Conservation (phyloP, 2,329 filamentous ascomycete species). For the Chaetomium olivaceum region DNA sequence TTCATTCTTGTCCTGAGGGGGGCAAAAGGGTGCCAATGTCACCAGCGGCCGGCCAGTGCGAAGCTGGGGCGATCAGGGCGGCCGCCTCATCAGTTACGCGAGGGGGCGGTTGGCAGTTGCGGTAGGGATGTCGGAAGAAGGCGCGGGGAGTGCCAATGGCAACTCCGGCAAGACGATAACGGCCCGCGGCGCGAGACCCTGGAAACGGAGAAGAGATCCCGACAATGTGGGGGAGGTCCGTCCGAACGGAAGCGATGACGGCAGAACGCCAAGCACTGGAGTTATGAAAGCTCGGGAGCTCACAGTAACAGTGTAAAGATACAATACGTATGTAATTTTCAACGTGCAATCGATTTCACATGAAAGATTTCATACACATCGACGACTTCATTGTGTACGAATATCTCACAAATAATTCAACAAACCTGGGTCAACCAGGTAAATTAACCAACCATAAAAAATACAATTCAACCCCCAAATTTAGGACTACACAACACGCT, state of each 20-base stretch:
- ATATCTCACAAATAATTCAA: not conserved
- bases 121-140: not conserved
- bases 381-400: not conserved
- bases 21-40: conserved; percentile 9
- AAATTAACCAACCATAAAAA: not conserved
- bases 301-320: not conserved
- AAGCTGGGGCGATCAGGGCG: conserved; percentile 22
- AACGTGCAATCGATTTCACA: conserved; percentile 1
- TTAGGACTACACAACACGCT: not conserved
- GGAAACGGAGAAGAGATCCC: conserved; percentile 13
- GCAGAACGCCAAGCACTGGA: not conserved
- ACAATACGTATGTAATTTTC: conserved; percentile 7
- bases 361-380: conserved; percentile 5
- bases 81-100: conserved; percentile 27
- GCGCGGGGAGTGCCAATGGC: conserved; percentile 6
- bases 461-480: too few species aligned
- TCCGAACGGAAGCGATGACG: conserved; percentile 8
- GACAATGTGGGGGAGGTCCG: not conserved
- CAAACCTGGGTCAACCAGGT: not conserved
- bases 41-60: conserved; percentile 29
- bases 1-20: conserved; percentile 23
- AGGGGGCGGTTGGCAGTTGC: not conserved
- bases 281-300: not conserved
- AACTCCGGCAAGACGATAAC: conserved; percentile 9
- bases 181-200: conserved; percentile 2